Evolutionary conservation across 2,329 filamentous ascomycete species (phyloP).

Genomic region (Claviceps sp.): DNA sequence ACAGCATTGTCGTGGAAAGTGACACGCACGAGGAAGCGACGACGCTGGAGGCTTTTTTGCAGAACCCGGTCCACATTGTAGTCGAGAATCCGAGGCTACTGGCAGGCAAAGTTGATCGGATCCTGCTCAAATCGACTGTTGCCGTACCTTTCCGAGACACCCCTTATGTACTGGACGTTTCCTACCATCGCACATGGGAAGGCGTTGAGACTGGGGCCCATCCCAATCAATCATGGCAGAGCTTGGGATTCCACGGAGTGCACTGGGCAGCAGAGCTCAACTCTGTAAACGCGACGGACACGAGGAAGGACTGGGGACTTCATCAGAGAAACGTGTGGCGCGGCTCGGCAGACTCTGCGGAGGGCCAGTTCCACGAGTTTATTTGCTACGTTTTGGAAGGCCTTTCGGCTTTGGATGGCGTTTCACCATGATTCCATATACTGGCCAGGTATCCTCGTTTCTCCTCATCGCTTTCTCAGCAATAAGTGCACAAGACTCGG

Average conservation of each 20-base stretch:
- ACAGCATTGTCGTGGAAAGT: constrained; percentile 10
- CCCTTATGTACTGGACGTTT: constrained; percentile 20
- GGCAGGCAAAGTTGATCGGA: constrained; percentile 6
- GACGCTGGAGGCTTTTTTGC: not conserved
- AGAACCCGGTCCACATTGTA: not conserved
- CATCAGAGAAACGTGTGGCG: constrained; percentile 19
- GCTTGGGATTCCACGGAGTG: constrained; percentile 18
- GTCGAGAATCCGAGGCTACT: not conserved
- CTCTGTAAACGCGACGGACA: constrained; percentile 10
- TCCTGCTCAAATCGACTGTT: constrained; percentile 15
- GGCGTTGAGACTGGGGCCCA: constrained; percentile 7
- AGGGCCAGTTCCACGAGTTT: constrained; percentile 17
- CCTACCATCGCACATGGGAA: constrained; percentile 16
- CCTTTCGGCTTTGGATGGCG: constrained; percentile 12
- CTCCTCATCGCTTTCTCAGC: too few relatives aligned
- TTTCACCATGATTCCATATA: not conserved
- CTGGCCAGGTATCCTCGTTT: too few relatives aligned
- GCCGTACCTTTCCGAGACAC: constrained; percentile 18
- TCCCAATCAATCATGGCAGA: constrained; percentile 16
- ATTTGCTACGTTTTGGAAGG: constrained; percentile 18
- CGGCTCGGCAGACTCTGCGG: constrained; percentile 13
- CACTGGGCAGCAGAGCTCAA: constrained; percentile 26
- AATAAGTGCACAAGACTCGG: too few relatives aligned
- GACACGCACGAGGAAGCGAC: not conserved
- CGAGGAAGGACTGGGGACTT: constrained; percentile 18